Conservation (phyloP, 2,329 filamentous ascomycete species). For the Sclerotinia subarctica region DNA sequence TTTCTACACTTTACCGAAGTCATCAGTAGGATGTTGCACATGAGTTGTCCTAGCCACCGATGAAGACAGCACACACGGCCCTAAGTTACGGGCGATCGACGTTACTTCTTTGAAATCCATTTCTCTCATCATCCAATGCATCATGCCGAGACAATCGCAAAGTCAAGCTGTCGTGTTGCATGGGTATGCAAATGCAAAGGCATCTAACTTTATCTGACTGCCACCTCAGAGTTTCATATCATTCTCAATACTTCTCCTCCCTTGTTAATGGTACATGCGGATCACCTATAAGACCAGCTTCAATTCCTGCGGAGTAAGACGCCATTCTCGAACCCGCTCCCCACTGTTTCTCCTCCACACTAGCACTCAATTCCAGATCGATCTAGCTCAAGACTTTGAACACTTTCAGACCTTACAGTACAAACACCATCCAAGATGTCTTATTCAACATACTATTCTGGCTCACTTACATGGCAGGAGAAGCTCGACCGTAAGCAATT, state of each 20-base stretch:
- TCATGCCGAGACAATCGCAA: constrained; percentile 38
- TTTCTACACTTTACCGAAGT: constrained; percentile 30
- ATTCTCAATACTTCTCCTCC: constrained; percentile 21
- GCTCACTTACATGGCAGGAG: constrained; percentile 39
- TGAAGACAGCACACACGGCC: constrained; percentile 38
- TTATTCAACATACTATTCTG: constrained; percentile 33
- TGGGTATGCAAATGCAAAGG: constrained; percentile 36
- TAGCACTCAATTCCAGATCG: constrained; percentile 26
- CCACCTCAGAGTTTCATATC: constrained; percentile 36
- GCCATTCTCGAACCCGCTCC: constrained; percentile 33
- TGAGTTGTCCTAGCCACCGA: constrained; percentile 35
- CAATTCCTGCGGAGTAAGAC: constrained; percentile 38
- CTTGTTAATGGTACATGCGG: constrained; percentile 21
- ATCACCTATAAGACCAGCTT: constrained; percentile 37
- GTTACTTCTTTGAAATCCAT: constrained; percentile 35
- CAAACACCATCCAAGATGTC: constrained; percentile 32
- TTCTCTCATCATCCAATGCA: constrained; percentile 36
- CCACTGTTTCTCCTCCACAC: constrained; percentile 33
- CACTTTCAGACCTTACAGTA: constrained; percentile 19
- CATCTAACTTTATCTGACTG: constrained; percentile 32
- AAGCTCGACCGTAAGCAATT: constrained; percentile 40
- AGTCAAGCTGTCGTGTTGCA: constrained; percentile 37
- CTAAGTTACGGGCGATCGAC: constrained; percentile 37
- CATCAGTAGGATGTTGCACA: constrained; percentile 34
- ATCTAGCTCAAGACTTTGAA: constrained; percentile 21